Base-by-base conservation (phyloP, 1,139 yeast species). In the Pneumocystis oryctolagi region DNA sequence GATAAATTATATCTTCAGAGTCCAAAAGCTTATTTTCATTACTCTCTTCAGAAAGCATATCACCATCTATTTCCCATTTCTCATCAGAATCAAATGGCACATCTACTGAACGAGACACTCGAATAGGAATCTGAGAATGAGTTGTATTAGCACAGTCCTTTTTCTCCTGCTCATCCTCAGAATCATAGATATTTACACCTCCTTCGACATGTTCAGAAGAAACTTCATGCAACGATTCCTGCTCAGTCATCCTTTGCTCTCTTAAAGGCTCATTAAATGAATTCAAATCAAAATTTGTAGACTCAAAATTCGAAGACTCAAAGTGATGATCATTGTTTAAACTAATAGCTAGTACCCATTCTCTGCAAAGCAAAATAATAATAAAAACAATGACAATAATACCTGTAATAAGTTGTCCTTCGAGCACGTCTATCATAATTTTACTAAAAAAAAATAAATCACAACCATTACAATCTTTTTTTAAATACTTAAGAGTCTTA, bases 361-460 rank as follows among this genome's bases (percentile, higher is more conserved):
- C 77, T 20, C 76, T 66, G 20, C 73, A 73, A 39, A 74, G 67
- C 67, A 73, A 70, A 25, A 73, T 67, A 4, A 72, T 67, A 59
- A 73, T 69, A 28, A 72, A 65, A 18, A 69, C 60, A 39, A 71
- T 64, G 3, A 72, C 61, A 18, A 71, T 66, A 16, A 69, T 42
- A 9, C 69, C 65, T 8, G 74, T 68, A 30, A 73, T 67, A 28
- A 70, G 67, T 53, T 70, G 71, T 9, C 77, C 77, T 60, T 73
- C 74, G 9, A 71, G 66, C 12, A 69, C 65, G 61, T 70, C 70
- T 12, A 61, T 66, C n/a, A 68, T 31, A 6, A 67, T 39, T 35
- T 58, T 63, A 47, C 55, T 47, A 47, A 47, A 47, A 47, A 47
- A 2, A 20, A 42, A 5, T 18, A 40, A 40, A 18, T 6, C 8